Evolutionary conservation across 2,329 filamentous ascomycete species (phyloP).

Genomic region (Fonsecaea multimorphosa): DNA sequence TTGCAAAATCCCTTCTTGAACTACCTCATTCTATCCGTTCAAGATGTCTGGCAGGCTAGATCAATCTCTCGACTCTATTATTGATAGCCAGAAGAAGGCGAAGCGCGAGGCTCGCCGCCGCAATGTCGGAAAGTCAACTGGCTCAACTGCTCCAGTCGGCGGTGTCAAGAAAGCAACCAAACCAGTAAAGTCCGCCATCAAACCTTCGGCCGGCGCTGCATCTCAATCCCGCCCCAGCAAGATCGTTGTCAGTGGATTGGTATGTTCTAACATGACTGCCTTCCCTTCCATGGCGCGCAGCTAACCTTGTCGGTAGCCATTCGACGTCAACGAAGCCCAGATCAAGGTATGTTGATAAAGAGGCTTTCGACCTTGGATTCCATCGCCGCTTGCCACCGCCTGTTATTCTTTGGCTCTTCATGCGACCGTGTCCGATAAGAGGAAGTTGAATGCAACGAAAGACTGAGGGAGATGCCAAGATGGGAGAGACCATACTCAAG

Average conservation of each 20-base stretch:
- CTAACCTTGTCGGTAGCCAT: slow-evolving; percentile 71
- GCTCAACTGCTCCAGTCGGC: slow-evolving; percentile 71
- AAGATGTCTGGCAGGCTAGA: slow-evolving; percentile 95
- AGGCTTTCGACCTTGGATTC: slow-evolving; percentile 72
- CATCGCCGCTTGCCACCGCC: slow-evolving; percentile 62
- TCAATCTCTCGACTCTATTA: slow-evolving; percentile 95
- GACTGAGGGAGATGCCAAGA: slow-evolving; percentile 24
- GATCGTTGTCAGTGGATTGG: slow-evolving; percentile 98
- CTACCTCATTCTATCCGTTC: slow-evolving; percentile 30
- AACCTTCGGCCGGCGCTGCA: slow-evolving; percentile 66
- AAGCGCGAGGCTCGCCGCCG: slow-evolving; percentile 57
- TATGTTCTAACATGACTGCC: slow-evolving; percentile 59
- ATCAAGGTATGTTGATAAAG: slow-evolving; percentile 99
- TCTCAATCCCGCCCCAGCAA: slow-evolving; percentile 78
- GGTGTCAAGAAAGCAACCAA: slow-evolving; percentile 81
- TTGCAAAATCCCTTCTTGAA: slow-evolving; percentile 22
- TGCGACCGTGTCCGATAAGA: slow-evolving; percentile 35
- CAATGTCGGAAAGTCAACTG: slow-evolving; percentile 47
- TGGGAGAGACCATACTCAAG: slow-evolving; percentile 30
- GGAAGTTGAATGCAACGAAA: slow-evolving; percentile 14
- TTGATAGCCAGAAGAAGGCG: slow-evolving; percentile 72
- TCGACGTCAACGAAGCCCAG: slow-evolving; percentile 94
- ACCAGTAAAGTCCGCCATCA: slow-evolving; percentile 50
- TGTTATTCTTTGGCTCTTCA: slow-evolving; percentile 38
- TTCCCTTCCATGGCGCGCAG: slow-evolving; percentile 4